Conservation (phyloP, 1,284 basidiomycete genomes). For the Pulchroboletus neoregius region DNA sequence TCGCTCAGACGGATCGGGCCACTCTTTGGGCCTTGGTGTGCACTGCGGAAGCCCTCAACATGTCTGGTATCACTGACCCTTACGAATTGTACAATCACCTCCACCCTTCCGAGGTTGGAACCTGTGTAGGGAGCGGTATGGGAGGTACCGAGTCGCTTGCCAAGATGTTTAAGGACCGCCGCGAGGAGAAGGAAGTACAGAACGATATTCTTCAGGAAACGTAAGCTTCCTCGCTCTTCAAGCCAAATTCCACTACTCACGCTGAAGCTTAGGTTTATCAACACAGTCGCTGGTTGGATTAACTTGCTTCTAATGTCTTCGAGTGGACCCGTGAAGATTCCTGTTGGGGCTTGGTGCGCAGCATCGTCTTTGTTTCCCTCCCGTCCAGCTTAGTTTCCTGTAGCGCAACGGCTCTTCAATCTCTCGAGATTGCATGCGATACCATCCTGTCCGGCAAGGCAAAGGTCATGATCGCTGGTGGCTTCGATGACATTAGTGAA, state of each 20-base stretch:
- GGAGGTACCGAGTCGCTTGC: slow-evolving; percentile 87
- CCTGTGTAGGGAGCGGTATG: slow-evolving; percentile 94
- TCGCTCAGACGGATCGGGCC: slow-evolving; percentile 91
- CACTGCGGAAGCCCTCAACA: slow-evolving; percentile 93
- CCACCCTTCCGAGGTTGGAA: slow-evolving; percentile 94
- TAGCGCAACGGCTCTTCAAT: slow-evolving; percentile 95
- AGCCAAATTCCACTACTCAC: slow-evolving; percentile 17
- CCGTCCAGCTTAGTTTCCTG: slow-evolving; percentile 8
- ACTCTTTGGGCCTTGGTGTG: slow-evolving; percentile 96
- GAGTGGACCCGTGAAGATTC: slow-evolving; percentile 96
- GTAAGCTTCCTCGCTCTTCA: slow-evolving; percentile 40
- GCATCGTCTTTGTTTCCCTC: neutral
- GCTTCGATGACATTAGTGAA: slow-evolving; percentile 97
- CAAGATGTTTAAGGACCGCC: slow-evolving; percentile 98
- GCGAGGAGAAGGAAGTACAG: slow-evolving; percentile 96
- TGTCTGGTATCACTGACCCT: slow-evolving; percentile 96
- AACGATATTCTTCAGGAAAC: slow-evolving; percentile 99
- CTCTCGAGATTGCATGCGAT: slow-evolving; percentile 96
- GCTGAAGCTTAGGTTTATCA: slow-evolving; percentile 72
- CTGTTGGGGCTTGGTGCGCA: slow-evolving; percentile 92
- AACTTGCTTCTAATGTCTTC: slow-evolving; percentile 93
- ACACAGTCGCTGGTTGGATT: slow-evolving; percentile 97
- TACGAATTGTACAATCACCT: slow-evolving; percentile 96
- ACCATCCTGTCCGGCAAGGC: slow-evolving; percentile 93
- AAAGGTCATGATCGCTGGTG: slow-evolving; percentile 98